A percentile compares a stretch with the other conserved stretches of the same genome.
Conservation (phyloP, 2,329 filamentous ascomycete species). For the Alternaria longipes region DNA sequence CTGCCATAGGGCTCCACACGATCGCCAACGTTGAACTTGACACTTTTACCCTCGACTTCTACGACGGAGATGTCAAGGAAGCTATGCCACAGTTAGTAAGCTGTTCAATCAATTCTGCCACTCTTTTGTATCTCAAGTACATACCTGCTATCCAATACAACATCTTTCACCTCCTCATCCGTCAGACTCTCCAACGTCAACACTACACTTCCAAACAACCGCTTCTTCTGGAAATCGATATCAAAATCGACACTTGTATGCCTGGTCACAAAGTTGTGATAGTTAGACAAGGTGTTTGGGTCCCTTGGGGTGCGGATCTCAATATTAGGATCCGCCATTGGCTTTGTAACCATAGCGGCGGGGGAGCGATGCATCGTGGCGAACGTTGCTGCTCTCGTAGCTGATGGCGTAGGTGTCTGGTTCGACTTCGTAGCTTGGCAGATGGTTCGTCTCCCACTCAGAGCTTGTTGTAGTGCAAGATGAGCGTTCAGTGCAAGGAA, state of each 20-base stretch:
- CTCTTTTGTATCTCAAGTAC: neutral
- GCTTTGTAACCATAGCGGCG: constrained; percentile 48
- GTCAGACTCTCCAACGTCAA: constrained; percentile 81
- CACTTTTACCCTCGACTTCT: constrained; percentile 70
- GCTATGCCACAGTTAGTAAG: constrained; percentile 48
- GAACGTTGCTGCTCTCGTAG: constrained; percentile 8
- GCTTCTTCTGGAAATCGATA: constrained; percentile 83
- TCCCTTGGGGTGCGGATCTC: constrained; percentile 68
- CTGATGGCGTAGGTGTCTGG: neutral
- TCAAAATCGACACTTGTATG: constrained; percentile 84
- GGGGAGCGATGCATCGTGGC: constrained; percentile 35
- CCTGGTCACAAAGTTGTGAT: constrained; percentile 83
- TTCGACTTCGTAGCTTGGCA: neutral
- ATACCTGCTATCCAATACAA: constrained; percentile 83
- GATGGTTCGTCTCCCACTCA: neutral
- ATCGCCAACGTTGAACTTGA: constrained; percentile 75
- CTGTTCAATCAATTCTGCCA: neutral
- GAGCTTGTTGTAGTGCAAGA: neutral
- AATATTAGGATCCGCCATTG: constrained; percentile 48
- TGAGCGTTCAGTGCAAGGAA: neutral
- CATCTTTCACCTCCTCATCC: constrained; percentile 74
- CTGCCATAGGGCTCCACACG: constrained; percentile 78
- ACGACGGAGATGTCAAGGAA: constrained; percentile 78
- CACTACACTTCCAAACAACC: constrained; percentile 77
- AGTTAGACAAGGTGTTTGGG: constrained; percentile 91